Conservation (phyloP, 2,329 filamentous ascomycete species). For the Hortaea werneckii region DNA sequence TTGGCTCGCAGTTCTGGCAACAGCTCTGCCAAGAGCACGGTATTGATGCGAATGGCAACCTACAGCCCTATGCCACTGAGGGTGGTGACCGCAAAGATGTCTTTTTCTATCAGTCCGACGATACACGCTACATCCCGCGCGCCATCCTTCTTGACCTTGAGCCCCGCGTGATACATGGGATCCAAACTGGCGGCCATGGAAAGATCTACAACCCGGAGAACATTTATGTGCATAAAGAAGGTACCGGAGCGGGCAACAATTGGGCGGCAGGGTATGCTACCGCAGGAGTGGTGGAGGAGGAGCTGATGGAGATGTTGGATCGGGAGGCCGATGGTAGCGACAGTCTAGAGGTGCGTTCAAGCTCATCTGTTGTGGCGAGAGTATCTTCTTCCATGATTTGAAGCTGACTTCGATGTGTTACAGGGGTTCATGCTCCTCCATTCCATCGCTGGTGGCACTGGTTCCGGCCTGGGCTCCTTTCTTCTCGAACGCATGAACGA, state of each 20-base stretch:
- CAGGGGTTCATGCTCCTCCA: slow-evolving; percentile 97
- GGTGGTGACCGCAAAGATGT: slow-evolving; percentile 97
- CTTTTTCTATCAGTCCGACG: slow-evolving; percentile 98
- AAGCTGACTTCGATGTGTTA: too few species aligned
- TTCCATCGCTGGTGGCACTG: slow-evolving; percentile 93
- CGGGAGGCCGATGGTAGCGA: slow-evolving; percentile 96
- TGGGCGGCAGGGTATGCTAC: slow-evolving; percentile 96
- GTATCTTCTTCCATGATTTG: background rate
- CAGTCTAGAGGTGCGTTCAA: slow-evolving; percentile 62
- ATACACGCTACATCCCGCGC: slow-evolving; percentile 93
- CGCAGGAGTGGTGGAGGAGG: slow-evolving; percentile 83
- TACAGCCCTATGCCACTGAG: slow-evolving; percentile 95
- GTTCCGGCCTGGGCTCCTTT: slow-evolving; percentile 90
- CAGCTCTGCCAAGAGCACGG: slow-evolving; percentile 97
- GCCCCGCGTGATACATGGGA: slow-evolving; percentile 82
- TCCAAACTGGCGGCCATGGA: slow-evolving; percentile 86
- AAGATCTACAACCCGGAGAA: slow-evolving; percentile 99
- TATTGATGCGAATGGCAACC: slow-evolving; percentile 92
- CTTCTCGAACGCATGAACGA: slow-evolving; percentile 93
- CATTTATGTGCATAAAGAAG: slow-evolving; percentile 92
- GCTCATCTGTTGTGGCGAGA: background rate
- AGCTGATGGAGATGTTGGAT: slow-evolving; percentile 99
- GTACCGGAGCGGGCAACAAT: slow-evolving; percentile 90
- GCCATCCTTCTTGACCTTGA: slow-evolving; percentile 93
- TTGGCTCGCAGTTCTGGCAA: slow-evolving; percentile 98